Conservation (phyloP, 176 grass and related monocot genomes). For the Themeda triandra region DNA sequence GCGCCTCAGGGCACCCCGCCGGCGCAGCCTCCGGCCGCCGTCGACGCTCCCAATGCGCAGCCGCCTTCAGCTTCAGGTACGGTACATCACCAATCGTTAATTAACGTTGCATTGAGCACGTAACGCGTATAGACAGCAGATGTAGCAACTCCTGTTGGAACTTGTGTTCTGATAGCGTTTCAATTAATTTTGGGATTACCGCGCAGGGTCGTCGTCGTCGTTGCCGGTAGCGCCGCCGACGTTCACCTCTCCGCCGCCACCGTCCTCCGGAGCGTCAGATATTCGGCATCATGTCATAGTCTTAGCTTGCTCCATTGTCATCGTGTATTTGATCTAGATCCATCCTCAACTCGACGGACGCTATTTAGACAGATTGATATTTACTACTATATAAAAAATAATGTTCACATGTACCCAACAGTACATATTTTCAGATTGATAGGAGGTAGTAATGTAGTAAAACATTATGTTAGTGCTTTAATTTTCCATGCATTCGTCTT, state of each 20-base stretch:
- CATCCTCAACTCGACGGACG: not conserved
- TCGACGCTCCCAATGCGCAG: not conserved
- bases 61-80: conserved; percentile 20
- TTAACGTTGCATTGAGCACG: not conserved
- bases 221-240: not conserved
- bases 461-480: too few relatives aligned
- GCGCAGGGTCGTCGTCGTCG: not conserved
- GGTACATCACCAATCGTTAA: not conserved
- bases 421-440: too few relatives aligned
- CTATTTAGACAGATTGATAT: not conserved
- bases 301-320: not conserved
- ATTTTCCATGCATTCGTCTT: too few relatives aligned
- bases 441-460: too few relatives aligned
- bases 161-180: not conserved
- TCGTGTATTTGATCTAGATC: not conserved
- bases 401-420: too few relatives aligned
- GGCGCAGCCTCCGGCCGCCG: not conserved
- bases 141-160: not conserved
- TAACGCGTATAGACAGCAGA: not conserved
- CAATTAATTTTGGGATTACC: not conserved
- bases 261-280: not conserved
- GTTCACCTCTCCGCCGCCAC: not conserved
- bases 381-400: too few relatives aligned
- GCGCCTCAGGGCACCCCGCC: not conserved
- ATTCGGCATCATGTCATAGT: not conserved